Percentiles rank a stretch among this genome's conserved stretches.
These are phyloP conservation scores for Ilyonectria sp. DNA, from an alignment of 2,329 filamentous ascomycete genomes.

Conservation along the genomic window DNA sequence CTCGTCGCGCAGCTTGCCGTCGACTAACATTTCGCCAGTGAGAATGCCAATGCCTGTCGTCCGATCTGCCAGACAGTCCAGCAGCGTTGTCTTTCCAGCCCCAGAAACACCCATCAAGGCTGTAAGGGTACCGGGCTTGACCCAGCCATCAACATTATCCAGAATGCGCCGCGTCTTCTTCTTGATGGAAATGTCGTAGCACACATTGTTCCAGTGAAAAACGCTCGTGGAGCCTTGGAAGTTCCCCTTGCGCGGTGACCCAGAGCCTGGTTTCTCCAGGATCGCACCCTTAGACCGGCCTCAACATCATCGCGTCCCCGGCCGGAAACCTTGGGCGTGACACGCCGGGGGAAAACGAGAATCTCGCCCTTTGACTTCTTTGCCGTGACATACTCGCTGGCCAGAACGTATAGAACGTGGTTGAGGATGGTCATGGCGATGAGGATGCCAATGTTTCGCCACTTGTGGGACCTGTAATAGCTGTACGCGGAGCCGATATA, in stretches of 20 bases:
- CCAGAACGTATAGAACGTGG: constrained; percentile 62
- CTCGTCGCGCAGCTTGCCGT: constrained; percentile 73
- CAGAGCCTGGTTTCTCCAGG: not conserved
- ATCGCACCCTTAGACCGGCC: not conserved
- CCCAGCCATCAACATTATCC: constrained; percentile 80
- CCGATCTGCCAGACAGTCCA: constrained; percentile 74
- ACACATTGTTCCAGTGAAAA: constrained; percentile 80
- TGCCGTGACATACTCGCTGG: constrained; percentile 61
- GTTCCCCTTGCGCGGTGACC: not conserved
- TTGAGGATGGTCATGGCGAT: constrained; percentile 64
- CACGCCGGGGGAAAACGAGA: constrained; percentile 68
- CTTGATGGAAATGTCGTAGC: constrained; percentile 78
- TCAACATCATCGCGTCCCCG: constrained; percentile 28
- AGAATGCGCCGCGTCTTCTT: constrained; percentile 76
- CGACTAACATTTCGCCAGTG: constrained; percentile 76
- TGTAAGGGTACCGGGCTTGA: constrained; percentile 80
- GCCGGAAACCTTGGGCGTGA: constrained; percentile 24
- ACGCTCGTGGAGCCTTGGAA: constrained; percentile 48
- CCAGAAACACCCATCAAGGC: constrained; percentile 70
- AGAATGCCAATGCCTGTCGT: constrained; percentile 76
- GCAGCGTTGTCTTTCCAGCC: constrained; percentile 74
- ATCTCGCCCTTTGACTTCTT: constrained; percentile 72
- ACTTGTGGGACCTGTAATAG: constrained; percentile 63
- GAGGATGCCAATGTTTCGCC: constrained; percentile 70
- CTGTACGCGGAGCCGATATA: constrained; percentile 60